Base-by-base conservation (phyloP, 257 asterid species). In the Primulina eburnea region DNA sequence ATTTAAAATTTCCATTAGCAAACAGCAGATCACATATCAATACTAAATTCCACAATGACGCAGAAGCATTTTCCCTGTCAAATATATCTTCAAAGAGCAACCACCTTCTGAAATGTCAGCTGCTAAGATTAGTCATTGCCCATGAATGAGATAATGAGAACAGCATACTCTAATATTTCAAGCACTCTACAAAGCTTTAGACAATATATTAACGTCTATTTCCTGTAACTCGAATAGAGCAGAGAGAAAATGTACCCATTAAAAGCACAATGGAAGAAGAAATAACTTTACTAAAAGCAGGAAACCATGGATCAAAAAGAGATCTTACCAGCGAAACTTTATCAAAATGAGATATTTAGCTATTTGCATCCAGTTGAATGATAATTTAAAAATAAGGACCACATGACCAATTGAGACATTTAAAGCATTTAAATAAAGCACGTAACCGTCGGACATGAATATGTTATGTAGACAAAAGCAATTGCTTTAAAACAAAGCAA, bases 31-130 rank as follows among this genome's bases (percentile, higher is more conserved):
- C 40, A 60, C 40, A 9, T 29, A 68, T 69, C 29, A 56, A 67
- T 11, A 67, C 7, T 59, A 37, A 58, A 47, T 10, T 50, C 34
- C 10, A 53, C n/a, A 57, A 57, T 47, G 60, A 30, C 26, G 43
- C 35, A 26, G 0, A 40, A 3, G 66, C 58, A 55, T 43, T 30
- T 65, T 56, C 71, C 3, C 32, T 33, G 21, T 47, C 14, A 64
- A 67, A 33, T 7, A 60, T 21, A 74, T 72, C 65, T 33, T 62
- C 60, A 38, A 71, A 70, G 62, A 56, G 65, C 60, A 60, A 24
- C 67, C 59, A 63, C 50, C 67, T 30, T 53, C 66, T 55, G 62
- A 43, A 50, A 20, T 20, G 26, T 43, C 60, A 37, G 43, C 16
- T 29, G 18, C 50, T 3, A 32, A 71, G 62, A 40, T 68, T 50